Conservation (phyloP, 495 filamentous ascomycete species). For the Podospora australis region DNA sequence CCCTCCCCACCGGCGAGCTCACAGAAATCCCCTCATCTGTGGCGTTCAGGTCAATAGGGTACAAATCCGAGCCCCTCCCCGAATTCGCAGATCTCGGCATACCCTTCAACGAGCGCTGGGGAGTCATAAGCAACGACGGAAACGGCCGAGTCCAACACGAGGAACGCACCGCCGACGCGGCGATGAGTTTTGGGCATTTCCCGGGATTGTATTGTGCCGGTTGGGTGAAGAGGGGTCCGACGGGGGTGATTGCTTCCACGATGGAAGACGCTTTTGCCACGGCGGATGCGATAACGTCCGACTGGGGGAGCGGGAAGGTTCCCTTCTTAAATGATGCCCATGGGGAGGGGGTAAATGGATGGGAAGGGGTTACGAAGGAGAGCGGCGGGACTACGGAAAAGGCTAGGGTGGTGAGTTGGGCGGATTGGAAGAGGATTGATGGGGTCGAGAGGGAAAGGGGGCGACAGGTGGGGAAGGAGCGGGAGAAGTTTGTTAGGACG, state of each 20-base stretch:
- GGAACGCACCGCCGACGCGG: slow-evolving; percentile 19
- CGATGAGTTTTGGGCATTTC: slow-evolving; percentile 33
- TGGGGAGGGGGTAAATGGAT: slow-evolving; percentile 14
- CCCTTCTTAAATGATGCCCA: slow-evolving; percentile 43
- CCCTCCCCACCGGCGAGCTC: slow-evolving; percentile 40
- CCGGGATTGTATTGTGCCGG: slow-evolving; percentile 89
- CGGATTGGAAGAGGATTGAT: slow-evolving; percentile 84
- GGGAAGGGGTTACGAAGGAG: slow-evolving; percentile 44
- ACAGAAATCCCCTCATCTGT: slow-evolving; percentile 49
- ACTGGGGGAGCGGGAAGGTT: slow-evolving; percentile 49
- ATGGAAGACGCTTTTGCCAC: slow-evolving; percentile 94
- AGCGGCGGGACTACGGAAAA: slow-evolving; percentile 21
- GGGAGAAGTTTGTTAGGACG: slow-evolving; percentile 75
- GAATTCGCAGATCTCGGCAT: slow-evolving; percentile 73
- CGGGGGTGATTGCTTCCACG: slow-evolving; percentile 90
- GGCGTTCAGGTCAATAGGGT: slow-evolving; percentile 89
- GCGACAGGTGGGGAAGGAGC: slow-evolving; percentile 58
- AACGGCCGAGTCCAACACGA: slow-evolving; percentile 58
- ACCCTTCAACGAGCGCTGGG: slow-evolving; percentile 63
- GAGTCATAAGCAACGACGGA: slow-evolving; percentile 80
- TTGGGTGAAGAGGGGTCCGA: slow-evolving; percentile 94
- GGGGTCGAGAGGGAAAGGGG: slow-evolving; percentile 65
- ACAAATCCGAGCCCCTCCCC: slow-evolving; percentile 69
- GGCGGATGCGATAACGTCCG: slow-evolving; percentile 68
- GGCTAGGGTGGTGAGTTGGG: slow-evolving; percentile 61